These are phyloP conservation scores for Cercospora citrullina DNA, from an alignment of 2,329 filamentous ascomycete species.

Conservation along the genomic window DNA sequence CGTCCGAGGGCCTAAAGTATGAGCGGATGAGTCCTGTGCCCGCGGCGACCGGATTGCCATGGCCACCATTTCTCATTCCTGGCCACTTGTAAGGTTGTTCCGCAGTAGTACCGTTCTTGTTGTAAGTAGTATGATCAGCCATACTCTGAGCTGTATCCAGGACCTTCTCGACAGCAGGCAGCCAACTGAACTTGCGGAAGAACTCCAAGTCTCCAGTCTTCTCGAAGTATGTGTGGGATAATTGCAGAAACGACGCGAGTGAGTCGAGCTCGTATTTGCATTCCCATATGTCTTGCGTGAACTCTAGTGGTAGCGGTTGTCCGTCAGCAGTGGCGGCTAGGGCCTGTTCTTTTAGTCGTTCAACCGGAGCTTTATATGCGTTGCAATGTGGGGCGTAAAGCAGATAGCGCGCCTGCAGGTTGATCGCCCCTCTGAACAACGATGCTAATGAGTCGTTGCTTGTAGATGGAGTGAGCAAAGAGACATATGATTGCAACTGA, in stretches of 20 bases:
- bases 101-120: constrained; percentile 18
- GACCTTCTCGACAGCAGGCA: constrained; percentile 18
- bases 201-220: constrained; percentile 39
- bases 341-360: constrained; percentile 29
- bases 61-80: constrained; percentile 41
- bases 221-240: constrained; percentile 50
- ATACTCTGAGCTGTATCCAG: constrained; percentile 21
- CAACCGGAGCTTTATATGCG: constrained; percentile 49
- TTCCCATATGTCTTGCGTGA: constrained; percentile 49
- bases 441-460: constrained; percentile 58
- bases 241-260: constrained; percentile 50
- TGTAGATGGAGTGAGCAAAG: constrained; percentile 50
- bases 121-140: constrained; percentile 20
- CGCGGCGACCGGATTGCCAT: constrained; percentile 48
- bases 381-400: constrained; percentile 57
- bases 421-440: constrained; percentile 68
- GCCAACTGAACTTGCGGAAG: constrained; percentile 24
- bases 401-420: constrained; percentile 67
- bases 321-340: constrained; percentile 40
- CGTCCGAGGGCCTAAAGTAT: constrained; percentile 51
- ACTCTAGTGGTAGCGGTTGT: constrained; percentile 46
- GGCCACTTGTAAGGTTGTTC: constrained; percentile 16
- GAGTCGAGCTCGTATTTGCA: constrained; percentile 56
- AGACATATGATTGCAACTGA: constrained; percentile 68
- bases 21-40: constrained; percentile 50